Evolutionary conservation across 371 early-diverging fungal species (phyloP), one percentile per base, ranked within the genome.

Genomic region (Saksenaea vasiformis): DNA sequence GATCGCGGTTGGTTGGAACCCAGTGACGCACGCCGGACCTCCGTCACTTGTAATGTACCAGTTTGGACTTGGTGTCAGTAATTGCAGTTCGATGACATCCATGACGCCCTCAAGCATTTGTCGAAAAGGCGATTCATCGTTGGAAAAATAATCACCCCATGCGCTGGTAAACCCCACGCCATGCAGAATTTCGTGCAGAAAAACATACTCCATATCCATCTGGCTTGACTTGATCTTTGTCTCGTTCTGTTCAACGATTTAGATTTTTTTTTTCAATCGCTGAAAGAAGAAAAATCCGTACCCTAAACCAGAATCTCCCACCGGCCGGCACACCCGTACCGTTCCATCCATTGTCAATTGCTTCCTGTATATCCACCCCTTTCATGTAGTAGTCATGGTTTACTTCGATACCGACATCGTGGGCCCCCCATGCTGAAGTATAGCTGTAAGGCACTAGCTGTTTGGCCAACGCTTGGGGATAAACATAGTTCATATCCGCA

Each of bases 131-230:
- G 77, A 76, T 0, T 59, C 47, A 1, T 27, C 36, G 31, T 70
- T 64, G 34, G 69, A 62, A 15, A 76, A 76, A 60, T 73, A 73
- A n/a, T 73, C 66, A 9, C 71, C 71, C 77, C 77, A 76, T 11
- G 77, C 73, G 57, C 70, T 73, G 5, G 61, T 27, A 68, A 76
- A 72, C 22, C 76, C 76, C 14, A 69, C 54, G 19, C 76, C 76
- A 67, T 75, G 76, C 15, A 75, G 63, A 62, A 75, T 67, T 44
- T 75, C 72, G 34, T 75, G 76, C 14, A 75, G 31, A 8, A 75
- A 65, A 8, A 75, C 65, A 63, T 72, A 75, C 61, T 69, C 62
- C 43, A 75, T 24, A 53, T 75, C 76, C 3, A 75, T 54, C 51
- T 75, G 76, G 36, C 70, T n/a, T 19, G 64, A 67, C 17, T 62